Evolutionary conservation across 192 early-diverging fungal genomes (phyloP), one percentile per base, ranked within the genome.

Genomic region (Irineochytrium annulatum): DNA sequence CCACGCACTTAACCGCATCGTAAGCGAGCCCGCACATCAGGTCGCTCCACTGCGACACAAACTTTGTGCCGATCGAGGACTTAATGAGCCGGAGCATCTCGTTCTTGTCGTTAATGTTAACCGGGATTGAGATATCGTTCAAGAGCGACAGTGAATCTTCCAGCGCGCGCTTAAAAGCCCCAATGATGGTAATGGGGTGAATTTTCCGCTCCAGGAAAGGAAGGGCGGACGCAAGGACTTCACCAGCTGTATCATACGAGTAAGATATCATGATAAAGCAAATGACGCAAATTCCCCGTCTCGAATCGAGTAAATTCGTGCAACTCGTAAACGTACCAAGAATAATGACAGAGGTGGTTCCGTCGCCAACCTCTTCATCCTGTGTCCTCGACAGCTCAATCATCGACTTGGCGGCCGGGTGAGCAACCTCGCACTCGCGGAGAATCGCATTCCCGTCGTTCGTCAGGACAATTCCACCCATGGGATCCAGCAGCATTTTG

Each of bases 311-410:
- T 16, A 24, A 52, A 28, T 24, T 19, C 51, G 16, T 57, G 24
- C 16, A 3, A 43, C 55, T 14, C 27, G 8, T 39, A 30, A 29
- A 52, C 60, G 65, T 78, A 94, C 91, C 91, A 39, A 99, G 83
- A 65, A 99, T 97, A 63, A 99, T 98, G 60, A 99, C 97, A 67
- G 86, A 89, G 16, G 97, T 99, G 11, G 97, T 99, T 59, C 97
- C 97, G 67, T 99, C 97, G 60, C 97, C 97, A 43, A 97, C 95
- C 77, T 99, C 97, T 72, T 99, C 97, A 75, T 99, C 97, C 81
- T 99, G 97, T 55, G 97, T 99, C 77, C 97, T 81, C 31, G 92
- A 88, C 45, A 99, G 86, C 75, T 99, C 97, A 62, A 99, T 97
- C 95, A 97, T 97, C 67, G 89, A 91, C 78, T 99, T 99, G 46